Evolutionary conservation across 1,284 basidiomycete species (phyloP).

Genomic region (Trametes polyzona): DNA sequence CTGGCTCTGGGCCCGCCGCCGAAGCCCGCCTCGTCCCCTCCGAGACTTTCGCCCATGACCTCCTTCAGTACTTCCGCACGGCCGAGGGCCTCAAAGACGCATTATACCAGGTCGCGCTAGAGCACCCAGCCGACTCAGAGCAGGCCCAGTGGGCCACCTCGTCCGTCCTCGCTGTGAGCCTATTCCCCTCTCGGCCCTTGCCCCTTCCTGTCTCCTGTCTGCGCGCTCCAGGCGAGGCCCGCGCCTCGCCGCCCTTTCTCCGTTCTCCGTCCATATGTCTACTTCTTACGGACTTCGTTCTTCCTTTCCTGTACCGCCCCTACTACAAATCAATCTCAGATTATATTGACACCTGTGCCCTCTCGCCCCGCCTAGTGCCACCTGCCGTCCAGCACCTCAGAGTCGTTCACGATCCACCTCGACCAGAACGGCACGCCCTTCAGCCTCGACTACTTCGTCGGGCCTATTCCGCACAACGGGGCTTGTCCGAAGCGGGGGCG

Average conservation of each 20-base stretch:
- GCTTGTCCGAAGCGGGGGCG: conserved; percentile 52
- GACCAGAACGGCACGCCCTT: conserved; percentile 51
- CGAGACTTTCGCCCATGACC: conserved; percentile 43
- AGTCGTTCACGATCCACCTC: conserved; percentile 63
- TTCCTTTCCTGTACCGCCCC: neutral
- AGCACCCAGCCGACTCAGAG: conserved; percentile 50
- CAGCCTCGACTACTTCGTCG: conserved; percentile 72
- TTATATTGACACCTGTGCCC: conserved; percentile 6
- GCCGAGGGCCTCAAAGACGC: conserved; percentile 36
- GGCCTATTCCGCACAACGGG: conserved; percentile 65
- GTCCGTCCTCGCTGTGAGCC: conserved; percentile 72
- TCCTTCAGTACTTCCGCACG: conserved; percentile 12
- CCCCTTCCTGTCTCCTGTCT: neutral
- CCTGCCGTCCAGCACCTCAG: conserved; percentile 52
- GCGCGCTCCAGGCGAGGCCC: conserved; percentile 11
- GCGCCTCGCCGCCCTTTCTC: conserved; percentile 7
- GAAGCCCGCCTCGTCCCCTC: conserved; percentile 38
- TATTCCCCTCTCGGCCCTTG: conserved; percentile 7
- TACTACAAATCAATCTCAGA: conserved; percentile 10
- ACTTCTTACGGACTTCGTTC: neutral
- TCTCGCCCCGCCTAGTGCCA: conserved; percentile 55
- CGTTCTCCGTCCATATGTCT: conserved; percentile 6
- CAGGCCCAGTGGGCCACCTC: conserved; percentile 64
- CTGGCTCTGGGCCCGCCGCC: conserved; percentile 27
- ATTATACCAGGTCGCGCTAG: conserved; percentile 77